Evolutionary conservation across 352 stramenopile genomes (phyloP).

Genomic region (Pythium oligandrum): DNA sequence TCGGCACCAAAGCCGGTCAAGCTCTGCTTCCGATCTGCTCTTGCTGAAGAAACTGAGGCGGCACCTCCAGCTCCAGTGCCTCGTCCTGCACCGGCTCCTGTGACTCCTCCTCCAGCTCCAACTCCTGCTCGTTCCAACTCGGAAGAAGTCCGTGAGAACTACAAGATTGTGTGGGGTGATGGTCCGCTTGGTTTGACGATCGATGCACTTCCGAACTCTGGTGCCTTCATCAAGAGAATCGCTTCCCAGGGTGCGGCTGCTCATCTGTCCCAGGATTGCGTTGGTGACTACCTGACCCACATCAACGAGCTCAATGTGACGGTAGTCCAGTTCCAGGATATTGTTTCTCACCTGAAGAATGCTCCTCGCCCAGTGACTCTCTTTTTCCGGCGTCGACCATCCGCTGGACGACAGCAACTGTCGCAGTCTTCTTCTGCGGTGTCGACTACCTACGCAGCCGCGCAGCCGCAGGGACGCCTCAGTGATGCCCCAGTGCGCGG

Average conservation of each 20-base stretch:
- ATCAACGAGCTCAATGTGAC: constrained; percentile 86
- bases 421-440: constrained; percentile 40
- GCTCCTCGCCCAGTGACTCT: constrained; percentile 76
- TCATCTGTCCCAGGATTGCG: constrained; percentile 73
- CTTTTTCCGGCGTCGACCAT: constrained; percentile 47
- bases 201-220: constrained; percentile 54
- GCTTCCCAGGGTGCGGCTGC: constrained; percentile 62
- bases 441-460: constrained; percentile 20
- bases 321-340: constrained; percentile 67
- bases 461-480: neutral
- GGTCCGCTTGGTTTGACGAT: constrained; percentile 78
- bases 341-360: constrained; percentile 74
- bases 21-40: constrained; percentile 53
- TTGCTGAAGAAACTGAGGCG: constrained; percentile 26
- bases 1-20: constrained; percentile 73
- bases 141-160: constrained; percentile 37
- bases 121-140: constrained; percentile 21
- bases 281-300: constrained; percentile 75
- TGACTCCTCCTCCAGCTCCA: constrained; percentile 5
- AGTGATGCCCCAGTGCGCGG: constrained; percentile 2
- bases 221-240: constrained; percentile 84
- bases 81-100: constrained; percentile 5
- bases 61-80: constrained; percentile 5
- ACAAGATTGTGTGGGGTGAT: constrained; percentile 77
- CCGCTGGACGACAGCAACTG: constrained; percentile 15